Percentiles rank a stretch among this genome's conserved stretches.
Evolutionary conservation across 2,329 filamentous ascomycete genomes (phyloP).

Genomic region (Pseudocercospora fijiensis): DNA sequence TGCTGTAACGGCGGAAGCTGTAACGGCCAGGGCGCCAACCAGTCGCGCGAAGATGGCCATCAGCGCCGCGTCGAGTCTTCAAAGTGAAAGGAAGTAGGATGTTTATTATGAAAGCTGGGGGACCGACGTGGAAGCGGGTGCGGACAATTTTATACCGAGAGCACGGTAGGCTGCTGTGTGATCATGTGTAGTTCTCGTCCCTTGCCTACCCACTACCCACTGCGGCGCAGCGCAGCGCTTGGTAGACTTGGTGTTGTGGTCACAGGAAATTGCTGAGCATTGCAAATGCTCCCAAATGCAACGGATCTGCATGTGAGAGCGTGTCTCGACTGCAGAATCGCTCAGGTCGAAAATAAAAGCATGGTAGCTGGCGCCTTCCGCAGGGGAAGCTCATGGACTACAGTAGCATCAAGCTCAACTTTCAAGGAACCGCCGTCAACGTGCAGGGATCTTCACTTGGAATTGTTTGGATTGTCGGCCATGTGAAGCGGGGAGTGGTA

Average conservation of each 20-base stretch:
- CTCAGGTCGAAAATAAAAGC: not conserved
- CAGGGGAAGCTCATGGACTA: conserved; percentile 1
- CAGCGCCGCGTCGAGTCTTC: not conserved
- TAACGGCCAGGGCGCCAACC: conserved; percentile 20
- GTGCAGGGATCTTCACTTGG: not conserved
- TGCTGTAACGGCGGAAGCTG: conserved; percentile 21
- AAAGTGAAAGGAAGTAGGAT: not conserved
- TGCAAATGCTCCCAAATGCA: not conserved
- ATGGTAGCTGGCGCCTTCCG: conserved; percentile 1
- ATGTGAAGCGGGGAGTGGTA: conserved; percentile 2
- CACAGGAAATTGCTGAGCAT: not conserved
- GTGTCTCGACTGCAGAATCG: not conserved
- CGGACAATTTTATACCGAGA: conserved; percentile 17
- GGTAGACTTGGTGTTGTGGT: conserved; percentile 1
- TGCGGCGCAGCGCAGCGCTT: conserved; percentile 1
- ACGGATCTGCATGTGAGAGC: conserved; percentile 2
- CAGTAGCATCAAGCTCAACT: not conserved
- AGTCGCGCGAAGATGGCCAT: conserved; percentile 24
- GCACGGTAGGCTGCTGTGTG: not conserved
- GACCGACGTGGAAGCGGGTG: not conserved
- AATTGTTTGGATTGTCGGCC: not conserved
- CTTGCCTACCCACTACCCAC: conserved; percentile 1
- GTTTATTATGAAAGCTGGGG: conserved; percentile 5
- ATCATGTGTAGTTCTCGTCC: not conserved
- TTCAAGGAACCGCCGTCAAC: conserved; percentile 4